A percentile compares a stretch with the other conserved stretches of the same genome.
Conservation (phyloP, 352 stramenopile species). For the Globisporangium parvum region DNA sequence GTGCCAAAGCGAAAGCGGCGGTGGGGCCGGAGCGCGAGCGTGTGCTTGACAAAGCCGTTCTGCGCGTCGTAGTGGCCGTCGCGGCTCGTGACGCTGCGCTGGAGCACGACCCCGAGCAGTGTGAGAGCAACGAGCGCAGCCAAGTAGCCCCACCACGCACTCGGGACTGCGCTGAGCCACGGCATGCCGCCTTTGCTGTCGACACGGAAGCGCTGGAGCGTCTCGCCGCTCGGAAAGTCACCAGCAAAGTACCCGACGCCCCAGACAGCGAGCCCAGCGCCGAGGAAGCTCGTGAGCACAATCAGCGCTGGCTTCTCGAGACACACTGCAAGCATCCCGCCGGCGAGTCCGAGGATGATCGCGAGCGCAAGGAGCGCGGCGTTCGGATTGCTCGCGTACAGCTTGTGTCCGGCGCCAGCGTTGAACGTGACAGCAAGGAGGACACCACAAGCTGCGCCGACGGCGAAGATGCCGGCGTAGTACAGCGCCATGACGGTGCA, state of each 20-base stretch:
- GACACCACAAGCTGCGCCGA: slow-evolving; percentile 46
- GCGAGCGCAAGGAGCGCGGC: slow-evolving; percentile 46
- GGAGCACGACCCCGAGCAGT: slow-evolving; percentile 35
- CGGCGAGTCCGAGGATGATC: slow-evolving; percentile 36
- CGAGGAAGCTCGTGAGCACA: slow-evolving; percentile 37
- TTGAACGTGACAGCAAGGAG: slow-evolving; percentile 55
- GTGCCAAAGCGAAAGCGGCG: not conserved
- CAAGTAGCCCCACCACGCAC: slow-evolving; percentile 59
- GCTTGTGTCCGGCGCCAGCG: slow-evolving; percentile 43
- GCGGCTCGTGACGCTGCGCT: slow-evolving; percentile 36
- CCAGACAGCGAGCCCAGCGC: slow-evolving; percentile 38
- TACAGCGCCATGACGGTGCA: slow-evolving; percentile 49
- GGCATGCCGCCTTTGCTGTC: slow-evolving; percentile 24
- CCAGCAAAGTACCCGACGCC: slow-evolving; percentile 60
- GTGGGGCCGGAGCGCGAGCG: not conserved
- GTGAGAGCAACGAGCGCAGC: slow-evolving; percentile 40
- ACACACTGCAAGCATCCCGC: slow-evolving; percentile 36
- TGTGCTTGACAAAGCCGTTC: slow-evolving; percentile 8
- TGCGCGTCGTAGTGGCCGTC: slow-evolving; percentile 21
- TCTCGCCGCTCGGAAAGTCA: slow-evolving; percentile 48
- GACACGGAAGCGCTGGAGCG: slow-evolving; percentile 29
- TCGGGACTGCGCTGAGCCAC: slow-evolving; percentile 31
- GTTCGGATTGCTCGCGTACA: slow-evolving; percentile 46
- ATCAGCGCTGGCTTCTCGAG: slow-evolving; percentile 55
- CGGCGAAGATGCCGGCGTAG: slow-evolving; percentile 44